These are phyloP conservation scores for Penicillium silybi DNA, from an alignment of 495 filamentous ascomycete genomes.

Conservation along the genomic window DNA sequence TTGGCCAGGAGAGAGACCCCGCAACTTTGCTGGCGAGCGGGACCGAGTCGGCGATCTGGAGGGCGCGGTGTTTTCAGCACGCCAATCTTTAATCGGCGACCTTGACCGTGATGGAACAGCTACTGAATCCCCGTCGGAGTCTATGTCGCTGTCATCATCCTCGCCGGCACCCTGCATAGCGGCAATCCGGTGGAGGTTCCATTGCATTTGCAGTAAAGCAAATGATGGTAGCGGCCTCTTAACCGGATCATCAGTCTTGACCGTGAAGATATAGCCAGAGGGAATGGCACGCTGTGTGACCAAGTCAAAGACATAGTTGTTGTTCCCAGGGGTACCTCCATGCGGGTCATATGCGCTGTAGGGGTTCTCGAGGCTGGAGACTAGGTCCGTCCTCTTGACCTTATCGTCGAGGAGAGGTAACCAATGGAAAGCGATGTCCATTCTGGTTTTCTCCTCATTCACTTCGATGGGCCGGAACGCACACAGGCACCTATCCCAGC, in stretches of 20 bases:
- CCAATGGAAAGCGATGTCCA: constrained; percentile 4
- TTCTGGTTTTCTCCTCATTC: not conserved
- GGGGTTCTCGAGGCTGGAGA: not conserved
- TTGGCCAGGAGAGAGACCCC: too few species aligned
- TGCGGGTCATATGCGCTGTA: too few species aligned
- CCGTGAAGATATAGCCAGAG: constrained; percentile 1
- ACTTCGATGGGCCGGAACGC: not conserved
- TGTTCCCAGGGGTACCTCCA: not conserved
- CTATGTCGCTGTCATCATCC: not conserved
- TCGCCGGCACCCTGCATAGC: not conserved
- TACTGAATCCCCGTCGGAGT: not conserved
- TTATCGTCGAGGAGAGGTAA: not conserved
- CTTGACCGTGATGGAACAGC: too few species aligned
- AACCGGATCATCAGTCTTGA: not conserved
- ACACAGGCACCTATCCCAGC: not conserved
- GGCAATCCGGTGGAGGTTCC: not conserved
- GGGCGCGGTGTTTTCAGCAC: too few species aligned
- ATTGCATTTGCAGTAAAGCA: not conserved
- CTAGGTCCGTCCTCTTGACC: not conserved
- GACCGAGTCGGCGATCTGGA: too few species aligned
- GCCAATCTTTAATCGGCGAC: too few species aligned
- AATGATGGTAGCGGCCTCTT: not conserved
- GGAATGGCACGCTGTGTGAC: too few species aligned
- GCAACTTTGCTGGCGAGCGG: too few species aligned
- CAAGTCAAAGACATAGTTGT: not conserved